Evolutionary conservation across 129 eudicot genomes (phyloP), one percentile per base, ranked within the genome.

Genomic region (Apium graveolens): DNA sequence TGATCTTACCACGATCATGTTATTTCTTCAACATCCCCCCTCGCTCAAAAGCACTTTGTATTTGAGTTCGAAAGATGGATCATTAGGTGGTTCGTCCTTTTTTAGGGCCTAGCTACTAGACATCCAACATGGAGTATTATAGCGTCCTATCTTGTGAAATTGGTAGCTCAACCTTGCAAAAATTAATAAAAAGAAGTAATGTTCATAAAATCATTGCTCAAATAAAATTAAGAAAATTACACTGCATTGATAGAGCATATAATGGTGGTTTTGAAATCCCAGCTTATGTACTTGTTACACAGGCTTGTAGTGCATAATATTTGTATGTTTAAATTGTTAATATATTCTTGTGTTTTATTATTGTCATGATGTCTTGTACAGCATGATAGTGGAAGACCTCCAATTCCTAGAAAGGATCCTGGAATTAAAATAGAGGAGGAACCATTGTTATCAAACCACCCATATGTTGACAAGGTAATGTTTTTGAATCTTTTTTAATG

Each of bases 301-400:
- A 74, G 60, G 26, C 7, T 27, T 74, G 60, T 74, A 49, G 49
- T 17, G 78, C 66, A 48, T 14, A 48, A 2, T 11, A 5, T 41
- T 24, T 24, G 31, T 72, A 24, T 41, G 34, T 75, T 46, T 31
- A 41, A 2, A 9, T 74, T 75, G 29, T 75, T 13, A 18, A 49
- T 75, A 24, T 24, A 45, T 32, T 65, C 68, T 51, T 57, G 63
- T 74, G 21, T 65, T 65, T 80, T 44, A 26, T 34, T 73, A 46
- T 27, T 55, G 27, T 37, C 14, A 26, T 77, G 68, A 48, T 73
- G 60, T 34, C 35, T 80, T 83, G 73, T 82, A 77, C 86, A 96
- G 99, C 97, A 95, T 78, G 99, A 92, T 81, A 79, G 89, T 86
- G 87, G 99, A 82, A 92, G 99, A 76, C 97, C 96, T 38, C 99